Conservation (phyloP, 176 grass and related monocot species). For the Dendrocalamus sinicus region DNA sequence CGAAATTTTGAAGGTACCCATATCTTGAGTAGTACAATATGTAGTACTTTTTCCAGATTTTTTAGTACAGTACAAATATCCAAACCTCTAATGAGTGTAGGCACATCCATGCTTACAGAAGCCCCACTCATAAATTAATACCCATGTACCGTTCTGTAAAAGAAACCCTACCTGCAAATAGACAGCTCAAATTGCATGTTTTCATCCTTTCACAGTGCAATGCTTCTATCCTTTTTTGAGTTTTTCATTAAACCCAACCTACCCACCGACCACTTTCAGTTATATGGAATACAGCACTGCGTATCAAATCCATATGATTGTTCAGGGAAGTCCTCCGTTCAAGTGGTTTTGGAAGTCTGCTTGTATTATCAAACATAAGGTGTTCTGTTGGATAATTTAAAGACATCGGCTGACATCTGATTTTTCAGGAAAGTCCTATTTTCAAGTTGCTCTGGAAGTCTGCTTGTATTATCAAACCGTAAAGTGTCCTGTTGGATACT, state of each 20-base stretch:
- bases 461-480: not conserved
- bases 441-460: not conserved
- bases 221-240: too few species aligned
- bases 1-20: not conserved
- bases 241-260: too few species aligned
- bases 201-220: too few species aligned
- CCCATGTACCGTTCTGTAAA: too few species aligned
- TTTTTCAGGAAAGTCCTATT: not conserved
- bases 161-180: too few species aligned
- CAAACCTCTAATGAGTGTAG: too few species aligned
- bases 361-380: not conserved
- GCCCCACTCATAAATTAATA: too few species aligned
- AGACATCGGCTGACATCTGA: not conserved
- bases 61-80: not conserved
- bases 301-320: not conserved
- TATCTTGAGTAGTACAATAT: not conserved
- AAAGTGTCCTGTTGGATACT: not conserved
- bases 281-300: too few species aligned
- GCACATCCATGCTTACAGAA: too few species aligned
- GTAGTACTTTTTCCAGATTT: not conserved
- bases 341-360: constrained; percentile 1
- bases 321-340: not conserved
- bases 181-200: too few species aligned
- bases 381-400: not conserved
- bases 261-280: too few species aligned